phyloP scores from a whole-genome alignment of 192 early-diverging fungal genomes.

The Coemansia sp. region DNA sequence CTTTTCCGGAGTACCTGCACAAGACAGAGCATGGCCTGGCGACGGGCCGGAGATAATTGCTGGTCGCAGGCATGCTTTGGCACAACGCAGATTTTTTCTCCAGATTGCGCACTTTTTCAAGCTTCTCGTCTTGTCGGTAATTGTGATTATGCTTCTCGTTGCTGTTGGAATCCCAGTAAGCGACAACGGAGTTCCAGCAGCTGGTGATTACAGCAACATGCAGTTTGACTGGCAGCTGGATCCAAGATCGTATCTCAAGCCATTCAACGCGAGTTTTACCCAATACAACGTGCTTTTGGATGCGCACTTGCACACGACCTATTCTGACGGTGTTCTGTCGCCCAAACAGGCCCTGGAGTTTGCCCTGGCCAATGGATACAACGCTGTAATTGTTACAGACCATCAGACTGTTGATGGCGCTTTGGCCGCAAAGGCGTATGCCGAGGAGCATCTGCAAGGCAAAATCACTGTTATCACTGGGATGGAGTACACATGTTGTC shows the following conservation, averaged over 20 bases:
- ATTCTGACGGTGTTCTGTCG: conserved; percentile 64
- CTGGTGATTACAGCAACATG: conserved; percentile 31
- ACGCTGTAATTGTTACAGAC: conserved; percentile 71
- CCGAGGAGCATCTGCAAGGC: conserved; percentile 32
- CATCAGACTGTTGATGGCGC: conserved; percentile 68
- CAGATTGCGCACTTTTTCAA: conserved; percentile 30
- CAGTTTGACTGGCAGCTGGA: conserved; percentile 31
- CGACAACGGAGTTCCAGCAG: conserved; percentile 39
- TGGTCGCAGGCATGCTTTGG: conserved; percentile 9
- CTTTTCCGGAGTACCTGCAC: background rate
- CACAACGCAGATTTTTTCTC: background rate
- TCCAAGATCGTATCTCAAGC: conserved; percentile 39
- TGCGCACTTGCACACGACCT: conserved; percentile 65
- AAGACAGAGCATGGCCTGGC: conserved; percentile 20
- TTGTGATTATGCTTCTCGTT: conserved; percentile 40
- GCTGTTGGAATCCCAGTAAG: conserved; percentile 45
- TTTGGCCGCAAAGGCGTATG: conserved; percentile 61
- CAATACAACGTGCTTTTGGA: conserved; percentile 63
- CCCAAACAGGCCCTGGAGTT: conserved; percentile 60
- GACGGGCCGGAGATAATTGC: conserved; percentile 8
- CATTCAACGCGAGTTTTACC: conserved; percentile 33
- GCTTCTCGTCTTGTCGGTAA: conserved; percentile 24
- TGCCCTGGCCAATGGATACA: conserved; percentile 69
- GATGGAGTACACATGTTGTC: conserved; percentile 51
- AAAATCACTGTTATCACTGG: conserved; percentile 37